Evolutionary conservation across 768 basidiomycete genomes (phyloP).

Genomic region (Megacollybia marginata): DNA sequence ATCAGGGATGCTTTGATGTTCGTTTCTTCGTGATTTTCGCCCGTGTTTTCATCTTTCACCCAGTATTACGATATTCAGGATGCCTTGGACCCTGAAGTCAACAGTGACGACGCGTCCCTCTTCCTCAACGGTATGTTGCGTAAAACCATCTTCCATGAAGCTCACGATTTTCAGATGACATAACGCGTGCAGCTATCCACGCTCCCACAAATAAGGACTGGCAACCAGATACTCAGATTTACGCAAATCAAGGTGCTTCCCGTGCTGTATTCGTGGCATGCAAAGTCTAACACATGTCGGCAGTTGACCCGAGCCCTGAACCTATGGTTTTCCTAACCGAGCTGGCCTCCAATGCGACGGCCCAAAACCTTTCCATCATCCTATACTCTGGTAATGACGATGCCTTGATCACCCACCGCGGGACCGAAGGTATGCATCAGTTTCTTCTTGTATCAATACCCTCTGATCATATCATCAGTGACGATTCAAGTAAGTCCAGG

Average conservation of each 20-base stretch:
- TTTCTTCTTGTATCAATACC: not conserved
- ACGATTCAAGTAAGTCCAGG: slow-evolving; percentile 40
- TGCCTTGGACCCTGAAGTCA: slow-evolving; percentile 41
- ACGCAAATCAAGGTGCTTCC: not conserved
- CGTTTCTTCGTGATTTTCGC: not conserved
- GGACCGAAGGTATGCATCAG: slow-evolving; percentile 46
- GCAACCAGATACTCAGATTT: not conserved
- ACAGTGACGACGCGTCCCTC: slow-evolving; percentile 35
- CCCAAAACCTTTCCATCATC: slow-evolving; percentile 42
- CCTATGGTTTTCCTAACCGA: slow-evolving; percentile 59
- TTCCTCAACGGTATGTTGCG: slow-evolving; percentile 54
- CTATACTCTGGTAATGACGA: slow-evolving; percentile 69
- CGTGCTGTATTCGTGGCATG: not conserved
- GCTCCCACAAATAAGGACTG: slow-evolving; percentile 44
- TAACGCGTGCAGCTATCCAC: slow-evolving; percentile 54
- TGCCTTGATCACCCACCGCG: slow-evolving; percentile 52
- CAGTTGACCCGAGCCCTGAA: slow-evolving; percentile 19
- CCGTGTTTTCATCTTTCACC: not conserved
- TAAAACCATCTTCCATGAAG: too few relatives aligned
- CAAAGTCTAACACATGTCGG: too few relatives aligned
- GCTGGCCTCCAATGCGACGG: slow-evolving; percentile 58
- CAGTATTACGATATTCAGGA: slow-evolving; percentile 52
- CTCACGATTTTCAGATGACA: slow-evolving; percentile 31
- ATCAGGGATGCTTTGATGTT: slow-evolving; percentile 4
- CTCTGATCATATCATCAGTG: slow-evolving; percentile 24